Evolutionary conservation across 805 yeast species (phyloP).

Genomic region (Hanseniaspora lindneri): DNA sequence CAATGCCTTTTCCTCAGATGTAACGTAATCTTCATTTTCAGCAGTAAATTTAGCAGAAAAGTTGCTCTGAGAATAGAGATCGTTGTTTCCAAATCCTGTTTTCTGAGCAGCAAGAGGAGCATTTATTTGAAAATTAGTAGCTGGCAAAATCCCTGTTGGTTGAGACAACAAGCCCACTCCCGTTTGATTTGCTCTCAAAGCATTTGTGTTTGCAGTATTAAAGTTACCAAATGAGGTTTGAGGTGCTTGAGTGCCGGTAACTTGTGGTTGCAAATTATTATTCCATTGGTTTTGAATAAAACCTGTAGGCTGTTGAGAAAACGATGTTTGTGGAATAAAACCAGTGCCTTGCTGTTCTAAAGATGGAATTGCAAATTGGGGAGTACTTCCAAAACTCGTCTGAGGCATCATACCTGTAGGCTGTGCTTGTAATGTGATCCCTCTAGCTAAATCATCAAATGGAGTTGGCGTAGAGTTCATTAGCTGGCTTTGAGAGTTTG

Average conservation of each 20-base stretch:
- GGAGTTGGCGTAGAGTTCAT: conserved; percentile 28
- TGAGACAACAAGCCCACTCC: conserved; percentile 47
- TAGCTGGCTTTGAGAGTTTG: conserved; percentile 9
- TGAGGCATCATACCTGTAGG: conserved; percentile 32
- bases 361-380: conserved; percentile 22
- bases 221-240: conserved; percentile 24
- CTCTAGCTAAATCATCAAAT: conserved; percentile 30
- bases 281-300: not conserved
- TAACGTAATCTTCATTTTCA: conserved; percentile 50
- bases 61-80: conserved; percentile 30
- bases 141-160: conserved; percentile 55
- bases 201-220: conserved; percentile 29
- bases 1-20: conserved; percentile 73
- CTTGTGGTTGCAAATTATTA: conserved; percentile 30
- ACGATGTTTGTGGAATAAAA: conserved; percentile 31
- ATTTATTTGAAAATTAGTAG: conserved; percentile 29
- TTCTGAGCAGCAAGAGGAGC: conserved; percentile 34
- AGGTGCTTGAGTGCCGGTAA: conserved; percentile 34
- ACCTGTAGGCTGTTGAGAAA: conserved; percentile 27
- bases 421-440: conserved; percentile 29
- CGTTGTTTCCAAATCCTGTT: conserved; percentile 36
- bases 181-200: conserved; percentile 41
- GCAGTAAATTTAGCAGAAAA: conserved; percentile 29
- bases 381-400: conserved; percentile 27
- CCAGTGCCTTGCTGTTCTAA: conserved; percentile 35